Conservation (phyloP, 2,329 filamentous ascomycete species). For the Lasiodiplodia sp. region DNA sequence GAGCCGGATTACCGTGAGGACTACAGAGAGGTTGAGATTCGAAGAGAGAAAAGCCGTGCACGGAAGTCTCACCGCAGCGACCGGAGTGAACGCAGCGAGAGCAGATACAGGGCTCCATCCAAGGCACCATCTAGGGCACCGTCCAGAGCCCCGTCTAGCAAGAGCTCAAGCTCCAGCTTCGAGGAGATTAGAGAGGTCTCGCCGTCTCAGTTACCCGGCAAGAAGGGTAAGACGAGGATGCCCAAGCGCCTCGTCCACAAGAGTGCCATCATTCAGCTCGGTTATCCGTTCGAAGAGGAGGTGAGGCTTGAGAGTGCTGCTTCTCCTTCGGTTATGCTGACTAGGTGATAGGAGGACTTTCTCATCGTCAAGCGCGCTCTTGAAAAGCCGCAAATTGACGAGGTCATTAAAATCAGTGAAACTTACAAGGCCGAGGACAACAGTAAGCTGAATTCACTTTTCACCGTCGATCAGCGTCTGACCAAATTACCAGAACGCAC, state of each 20-base stretch:
- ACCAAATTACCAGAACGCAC: conserved; percentile 35
- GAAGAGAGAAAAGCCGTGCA: conserved; percentile 51
- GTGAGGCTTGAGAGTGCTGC: conserved; percentile 55
- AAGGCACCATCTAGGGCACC: too few relatives aligned
- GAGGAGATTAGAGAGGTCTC: conserved; percentile 44
- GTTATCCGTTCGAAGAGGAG: conserved; percentile 88
- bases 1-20: conserved; percentile 48
- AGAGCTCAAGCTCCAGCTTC: conserved; percentile 43
- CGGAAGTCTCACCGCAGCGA: conserved; percentile 14
- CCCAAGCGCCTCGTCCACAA: conserved; percentile 81
- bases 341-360: conserved; percentile 69
- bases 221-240: conserved; percentile 87
- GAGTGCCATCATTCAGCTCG: conserved; percentile 80
- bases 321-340: conserved; percentile 40
- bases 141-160: conserved; percentile 16
- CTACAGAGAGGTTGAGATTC: conserved; percentile 58
- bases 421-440: conserved; percentile 63
- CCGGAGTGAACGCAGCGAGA: conserved; percentile 35
- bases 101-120: conserved; percentile 22
- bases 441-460: conserved; percentile 41
- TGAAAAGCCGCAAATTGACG: conserved; percentile 89
- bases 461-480: conserved; percentile 38
- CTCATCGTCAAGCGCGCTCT: conserved; percentile 85
- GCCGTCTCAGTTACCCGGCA: conserved; percentile 47
- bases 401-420: conserved; percentile 83